Base-by-base conservation (phyloP, 306 rosid species). In the Sesbania bispinosa region DNA sequence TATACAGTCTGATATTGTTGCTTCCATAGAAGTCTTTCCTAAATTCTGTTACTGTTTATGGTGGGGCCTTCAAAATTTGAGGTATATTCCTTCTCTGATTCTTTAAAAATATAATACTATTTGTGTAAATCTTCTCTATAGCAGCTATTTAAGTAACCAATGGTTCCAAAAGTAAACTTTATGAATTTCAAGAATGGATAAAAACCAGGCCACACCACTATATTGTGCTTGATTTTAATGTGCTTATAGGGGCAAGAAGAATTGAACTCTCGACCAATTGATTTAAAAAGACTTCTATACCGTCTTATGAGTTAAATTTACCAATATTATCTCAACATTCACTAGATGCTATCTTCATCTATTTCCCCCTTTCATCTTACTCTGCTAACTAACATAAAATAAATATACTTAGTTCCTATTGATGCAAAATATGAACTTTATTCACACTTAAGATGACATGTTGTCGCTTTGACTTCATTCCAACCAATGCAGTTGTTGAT, bases 11-110 rank as follows among this genome's bases (percentile, higher is more conserved):
- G 35, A 73, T 10, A 80, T 94, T 65, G 85, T 83, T 61, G 79
- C 84, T 65, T 81, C 97, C 48, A 52, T 74, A 1, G 50, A 52
- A n/a, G 81, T 90, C 55, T 79, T 88, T 72, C 78, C 88, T 11
- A 90, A 90, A 69, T 89, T 87, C 36, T 88, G 87, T 39, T 85
- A 77, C 69, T 93, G 98, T 76, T 80, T 93, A 16, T 93, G 98
- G 97, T 89, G 89, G 89, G 96, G 96, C n/a, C 85, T 94, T 77
- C 96, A 94, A 69, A 94, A 89, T 33, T 83, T 94, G 54, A 94
- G 98, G 97, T 93, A 71, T 46, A 16, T 62, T 41, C 6, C 18
- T 41, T 65, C 19, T 69, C 38, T 15, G 13, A 33, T 47, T 62
- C n/a, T n/a, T n/a, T n/a, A n/a, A n/a, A n/a, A n/a, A n/a, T n/a